These are phyloP conservation scores for Podaxis sp. DNA, from an alignment of 768 basidiomycete genomes.

Conservation along the genomic window DNA sequence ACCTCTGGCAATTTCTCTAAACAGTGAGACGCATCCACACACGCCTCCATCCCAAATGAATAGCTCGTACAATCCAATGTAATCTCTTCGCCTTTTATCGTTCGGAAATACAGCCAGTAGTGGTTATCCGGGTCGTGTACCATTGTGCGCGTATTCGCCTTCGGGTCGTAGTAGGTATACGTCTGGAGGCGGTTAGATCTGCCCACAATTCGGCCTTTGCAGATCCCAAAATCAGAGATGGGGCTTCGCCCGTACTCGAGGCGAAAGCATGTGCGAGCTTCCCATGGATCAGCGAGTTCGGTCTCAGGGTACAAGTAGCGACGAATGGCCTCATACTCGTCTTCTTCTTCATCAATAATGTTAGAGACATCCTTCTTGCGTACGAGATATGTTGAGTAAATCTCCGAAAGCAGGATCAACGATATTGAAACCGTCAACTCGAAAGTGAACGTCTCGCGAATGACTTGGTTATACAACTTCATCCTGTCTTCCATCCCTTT, in stretches of 20 bases:
- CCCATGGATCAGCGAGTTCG: background rate
- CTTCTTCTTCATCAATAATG: background rate
- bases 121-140: conserved; percentile 44
- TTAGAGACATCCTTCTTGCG: background rate
- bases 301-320: background rate
- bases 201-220: conserved; percentile 33
- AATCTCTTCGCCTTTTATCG: conserved; percentile 39
- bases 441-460: conserved; percentile 33
- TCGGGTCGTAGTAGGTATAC: conserved; percentile 35
- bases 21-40: background rate
- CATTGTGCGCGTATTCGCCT: conserved; percentile 35
- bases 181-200: conserved; percentile 29
- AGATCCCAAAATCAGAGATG: conserved; percentile 46
- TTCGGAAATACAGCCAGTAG: conserved; percentile 52
- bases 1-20: background rate
- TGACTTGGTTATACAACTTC: conserved; percentile 25
- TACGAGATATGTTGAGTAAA: conserved; percentile 37
- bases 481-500: conserved; percentile 24
- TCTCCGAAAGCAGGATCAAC: conserved; percentile 34
- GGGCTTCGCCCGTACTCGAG: conserved; percentile 36
- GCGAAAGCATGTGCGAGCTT: conserved; percentile 25
- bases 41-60: background rate
- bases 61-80: conserved; percentile 31
- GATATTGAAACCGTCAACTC: conserved; percentile 32
- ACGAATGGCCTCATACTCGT: background rate